Percentiles rank a stretch among this genome's conserved stretches.
These are phyloP conservation scores for Sphaerulina populicola DNA, from an alignment of 2,329 filamentous ascomycete genomes.

Conservation along the genomic window DNA sequence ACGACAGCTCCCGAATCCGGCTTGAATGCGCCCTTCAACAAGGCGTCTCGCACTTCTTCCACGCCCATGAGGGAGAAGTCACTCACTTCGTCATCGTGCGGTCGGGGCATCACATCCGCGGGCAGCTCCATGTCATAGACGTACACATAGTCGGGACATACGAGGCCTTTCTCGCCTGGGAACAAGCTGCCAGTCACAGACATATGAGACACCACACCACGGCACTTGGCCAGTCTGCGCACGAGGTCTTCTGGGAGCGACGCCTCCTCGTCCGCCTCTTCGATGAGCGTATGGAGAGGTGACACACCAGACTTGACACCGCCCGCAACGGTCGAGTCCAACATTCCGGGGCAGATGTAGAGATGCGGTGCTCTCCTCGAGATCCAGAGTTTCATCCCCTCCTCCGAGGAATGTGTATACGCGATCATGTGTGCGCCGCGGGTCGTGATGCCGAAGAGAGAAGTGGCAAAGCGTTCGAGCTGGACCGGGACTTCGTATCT, in stretches of 20 bases:
- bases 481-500: constrained; percentile 55
- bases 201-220: constrained; percentile 71
- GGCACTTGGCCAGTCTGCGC: constrained; percentile 47
- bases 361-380: constrained; percentile 66
- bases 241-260: constrained; percentile 63
- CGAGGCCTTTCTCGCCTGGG: constrained; percentile 68
- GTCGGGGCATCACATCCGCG: constrained; percentile 57
- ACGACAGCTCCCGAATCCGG: constrained; percentile 81
- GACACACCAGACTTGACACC: constrained; percentile 73
- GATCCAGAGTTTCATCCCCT: constrained; percentile 70
- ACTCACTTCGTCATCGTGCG: constrained; percentile 81
- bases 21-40: constrained; percentile 72
- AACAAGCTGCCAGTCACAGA: constrained; percentile 65
- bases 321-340: constrained; percentile 88
- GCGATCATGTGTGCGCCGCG: constrained; percentile 75
- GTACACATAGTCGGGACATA: constrained; percentile 85
- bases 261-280: constrained; percentile 84
- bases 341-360: constrained; percentile 74
- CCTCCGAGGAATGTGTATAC: constrained; percentile 46
- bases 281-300: constrained; percentile 70
- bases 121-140: constrained; percentile 78
- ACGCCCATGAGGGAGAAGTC: constrained; percentile 69
- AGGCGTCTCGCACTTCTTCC: constrained; percentile 59
- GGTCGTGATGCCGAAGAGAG: constrained; percentile 63
- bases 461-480: constrained; percentile 63